Percentiles rank a stretch among this genome's conserved stretches.
Conservation (phyloP, 805 yeast genomes). For the Kluyveromyces nonfermentans region DNA sequence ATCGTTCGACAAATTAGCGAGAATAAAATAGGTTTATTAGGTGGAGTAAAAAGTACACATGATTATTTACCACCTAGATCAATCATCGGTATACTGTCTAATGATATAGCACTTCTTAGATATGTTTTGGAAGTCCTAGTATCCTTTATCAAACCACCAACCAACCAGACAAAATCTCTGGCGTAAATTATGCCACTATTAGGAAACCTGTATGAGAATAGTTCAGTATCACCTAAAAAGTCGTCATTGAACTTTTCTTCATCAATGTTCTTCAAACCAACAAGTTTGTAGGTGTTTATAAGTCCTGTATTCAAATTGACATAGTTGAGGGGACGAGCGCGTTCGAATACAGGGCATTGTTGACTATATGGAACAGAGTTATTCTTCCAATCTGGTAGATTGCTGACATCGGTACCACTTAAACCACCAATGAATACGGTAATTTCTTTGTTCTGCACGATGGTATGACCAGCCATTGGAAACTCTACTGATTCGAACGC, state of each 20-base stretch:
- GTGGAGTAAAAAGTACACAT: neutral
- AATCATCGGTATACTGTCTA: constrained; percentile 22
- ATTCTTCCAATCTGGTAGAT: constrained; percentile 4
- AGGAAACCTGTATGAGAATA: neutral
- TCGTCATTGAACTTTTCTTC: neutral
- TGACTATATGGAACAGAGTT: too few relatives aligned
- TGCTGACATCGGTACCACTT: constrained; percentile 16
- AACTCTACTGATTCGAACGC: constrained; percentile 12
- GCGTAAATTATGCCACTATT: neutral
- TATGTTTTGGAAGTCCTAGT: constrained; percentile 10
- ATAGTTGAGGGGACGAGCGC: neutral
- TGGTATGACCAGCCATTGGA: constrained; percentile 23
- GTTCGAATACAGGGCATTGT: neutral
- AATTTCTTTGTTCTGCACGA: constrained; percentile 18
- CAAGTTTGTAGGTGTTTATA: neutral
- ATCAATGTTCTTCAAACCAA: too few relatives aligned
- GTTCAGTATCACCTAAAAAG: neutral
- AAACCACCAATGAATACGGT: constrained; percentile 23
- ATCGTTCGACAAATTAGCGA: neutral
- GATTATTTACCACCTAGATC: constrained; percentile 14
- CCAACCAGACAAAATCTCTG: constrained; percentile 8
- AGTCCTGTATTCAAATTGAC: constrained; percentile 1
- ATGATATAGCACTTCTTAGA: constrained; percentile 24
- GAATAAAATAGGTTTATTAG: neutral
- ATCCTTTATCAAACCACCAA: constrained; percentile 22